Evolutionary conservation across 1,284 basidiomycete species (phyloP).

Genomic region (Ceratorhiza oryzae-sativae): DNA sequence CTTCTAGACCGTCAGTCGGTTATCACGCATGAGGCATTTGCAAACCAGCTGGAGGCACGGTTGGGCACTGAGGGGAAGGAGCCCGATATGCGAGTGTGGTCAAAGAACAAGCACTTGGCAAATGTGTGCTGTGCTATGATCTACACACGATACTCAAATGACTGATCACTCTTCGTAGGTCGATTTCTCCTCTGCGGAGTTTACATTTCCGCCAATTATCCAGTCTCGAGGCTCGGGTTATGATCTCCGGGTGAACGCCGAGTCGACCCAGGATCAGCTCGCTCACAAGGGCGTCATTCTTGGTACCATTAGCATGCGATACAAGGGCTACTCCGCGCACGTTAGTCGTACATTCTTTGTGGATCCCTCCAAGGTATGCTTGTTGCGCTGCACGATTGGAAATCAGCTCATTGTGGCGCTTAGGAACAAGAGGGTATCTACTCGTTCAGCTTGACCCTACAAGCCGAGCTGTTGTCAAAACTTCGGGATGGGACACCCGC

Average conservation of each 20-base stretch:
- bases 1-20: constrained; percentile 92
- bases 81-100: constrained; percentile 90
- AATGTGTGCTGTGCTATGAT: constrained; percentile 60
- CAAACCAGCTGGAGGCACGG: constrained; percentile 83
- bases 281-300: constrained; percentile 92
- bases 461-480: constrained; percentile 76
- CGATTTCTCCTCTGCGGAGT: constrained; percentile 88
- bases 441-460: constrained; percentile 77
- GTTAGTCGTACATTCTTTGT: constrained; percentile 94
- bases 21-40: constrained; percentile 86
- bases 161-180: not conserved
- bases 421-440: constrained; percentile 92
- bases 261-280: constrained; percentile 83
- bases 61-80: constrained; percentile 85
- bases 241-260: constrained; percentile 86
- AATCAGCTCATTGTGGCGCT: constrained; percentile 4
- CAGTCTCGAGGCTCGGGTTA: constrained; percentile 92
- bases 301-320: constrained; percentile 87
- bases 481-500: constrained; percentile 83
- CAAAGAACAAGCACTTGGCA: constrained; percentile 71
- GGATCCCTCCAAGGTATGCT: constrained; percentile 82
- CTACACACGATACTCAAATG: not conserved
- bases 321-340: constrained; percentile 92
- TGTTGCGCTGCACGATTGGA: not conserved
- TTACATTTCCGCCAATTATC: constrained; percentile 94